These are phyloP conservation scores for Oxalis stricta DNA, from an alignment of 441 rosid genomes.

Conservation along the genomic window DNA sequence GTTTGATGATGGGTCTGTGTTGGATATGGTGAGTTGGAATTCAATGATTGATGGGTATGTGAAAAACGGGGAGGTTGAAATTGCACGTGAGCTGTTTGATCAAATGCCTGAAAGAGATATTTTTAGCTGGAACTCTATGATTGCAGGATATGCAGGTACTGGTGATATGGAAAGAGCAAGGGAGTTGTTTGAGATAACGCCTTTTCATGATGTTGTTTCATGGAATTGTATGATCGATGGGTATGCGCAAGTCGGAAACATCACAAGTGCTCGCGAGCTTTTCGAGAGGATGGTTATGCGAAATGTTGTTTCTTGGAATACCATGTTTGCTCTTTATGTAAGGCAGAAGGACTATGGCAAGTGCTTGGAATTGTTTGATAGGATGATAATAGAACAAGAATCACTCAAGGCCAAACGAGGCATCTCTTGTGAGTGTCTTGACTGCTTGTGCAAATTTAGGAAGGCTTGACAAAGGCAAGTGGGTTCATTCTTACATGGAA, in stretches of 20 bases:
- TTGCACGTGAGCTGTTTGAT: constrained; percentile 31
- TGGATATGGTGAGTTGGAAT: constrained; percentile 47
- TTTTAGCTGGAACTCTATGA: constrained; percentile 42
- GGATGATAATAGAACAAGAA: constrained; percentile 17
- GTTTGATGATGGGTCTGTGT: constrained; percentile 35
- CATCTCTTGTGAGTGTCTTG: constrained; percentile 31
- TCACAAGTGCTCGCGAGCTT: constrained; percentile 16
- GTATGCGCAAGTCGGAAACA: constrained; percentile 17
- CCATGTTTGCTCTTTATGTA: constrained; percentile 33
- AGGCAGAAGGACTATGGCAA: constrained; percentile 20
- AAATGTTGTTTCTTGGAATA: constrained; percentile 32
- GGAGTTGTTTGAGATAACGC: constrained; percentile 19
- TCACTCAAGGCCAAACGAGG: constrained; percentile 29
- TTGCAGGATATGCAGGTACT: constrained; percentile 19
- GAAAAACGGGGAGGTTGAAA: constrained; percentile 22
- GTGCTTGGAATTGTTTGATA: constrained; percentile 21
- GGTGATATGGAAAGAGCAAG: constrained; percentile 19
- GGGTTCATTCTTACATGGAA: constrained; percentile 19
- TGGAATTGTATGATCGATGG: constrained; percentile 37
- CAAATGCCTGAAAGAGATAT: constrained; percentile 34
- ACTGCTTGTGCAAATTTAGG: constrained; percentile 31
- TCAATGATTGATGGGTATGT: constrained; percentile 38
- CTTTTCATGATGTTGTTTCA: constrained; percentile 17
- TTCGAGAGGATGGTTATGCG: constrained; percentile 21
- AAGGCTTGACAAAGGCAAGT: constrained; percentile 20